These are phyloP conservation scores for Marasmius sp. DNA, from an alignment of 1,284 basidiomycete genomes.

Conservation along the genomic window DNA sequence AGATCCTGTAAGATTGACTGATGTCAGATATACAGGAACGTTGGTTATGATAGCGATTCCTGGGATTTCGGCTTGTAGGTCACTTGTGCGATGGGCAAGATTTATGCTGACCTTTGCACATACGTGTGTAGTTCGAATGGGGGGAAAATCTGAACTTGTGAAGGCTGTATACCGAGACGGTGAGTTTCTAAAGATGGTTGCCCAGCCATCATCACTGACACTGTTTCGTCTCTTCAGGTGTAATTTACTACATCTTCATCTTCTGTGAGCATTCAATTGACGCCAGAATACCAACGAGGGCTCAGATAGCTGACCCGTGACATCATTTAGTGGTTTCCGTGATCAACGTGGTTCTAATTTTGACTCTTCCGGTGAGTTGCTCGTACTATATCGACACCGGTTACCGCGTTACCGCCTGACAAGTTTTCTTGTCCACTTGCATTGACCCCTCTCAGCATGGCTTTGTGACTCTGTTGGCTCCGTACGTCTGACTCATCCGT, in stretches of 20 bases:
- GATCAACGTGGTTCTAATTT: not conserved
- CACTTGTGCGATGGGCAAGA: not conserved
- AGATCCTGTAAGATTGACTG: not conserved
- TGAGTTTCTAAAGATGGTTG: not conserved
- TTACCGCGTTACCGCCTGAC: too few species aligned
- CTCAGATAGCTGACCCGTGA: not conserved
- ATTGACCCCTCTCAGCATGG: too few species aligned
- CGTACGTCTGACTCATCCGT: too few species aligned
- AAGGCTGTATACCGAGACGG: not conserved
- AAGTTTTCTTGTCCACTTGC: too few species aligned
- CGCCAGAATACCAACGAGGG: too few species aligned
- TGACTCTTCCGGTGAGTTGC: not conserved
- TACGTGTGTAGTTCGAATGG: not conserved
- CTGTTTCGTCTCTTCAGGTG: not conserved
- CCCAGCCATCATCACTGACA: not conserved
- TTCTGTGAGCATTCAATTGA: not conserved
- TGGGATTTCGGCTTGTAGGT: not conserved
- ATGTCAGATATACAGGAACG: not conserved
- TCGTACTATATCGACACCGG: too few species aligned
- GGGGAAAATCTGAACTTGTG: not conserved
- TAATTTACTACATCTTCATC: not conserved
- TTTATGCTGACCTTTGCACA: not conserved
- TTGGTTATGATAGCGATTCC: not conserved
- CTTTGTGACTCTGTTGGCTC: too few species aligned
- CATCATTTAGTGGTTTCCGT: not conserved